phyloP scores from a whole-genome alignment of 768 basidiomycete species.

The Pholiota microspora region DNA sequence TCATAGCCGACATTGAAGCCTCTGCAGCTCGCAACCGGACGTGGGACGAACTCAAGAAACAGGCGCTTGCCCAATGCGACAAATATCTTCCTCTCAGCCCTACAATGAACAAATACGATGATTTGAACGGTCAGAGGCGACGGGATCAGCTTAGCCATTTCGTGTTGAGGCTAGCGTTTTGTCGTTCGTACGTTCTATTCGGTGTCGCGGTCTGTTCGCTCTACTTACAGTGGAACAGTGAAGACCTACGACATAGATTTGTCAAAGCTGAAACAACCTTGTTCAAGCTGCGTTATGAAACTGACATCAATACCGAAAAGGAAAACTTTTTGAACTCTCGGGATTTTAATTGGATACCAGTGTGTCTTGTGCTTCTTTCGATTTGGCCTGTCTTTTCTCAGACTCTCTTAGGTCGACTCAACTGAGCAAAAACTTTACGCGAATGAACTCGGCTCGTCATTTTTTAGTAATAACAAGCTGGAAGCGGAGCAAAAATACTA shows the following conservation, averaged over 20 bases:
- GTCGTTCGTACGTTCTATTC: constrained; percentile 75
- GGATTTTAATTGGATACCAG: constrained; percentile 65
- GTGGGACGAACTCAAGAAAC: constrained; percentile 71
- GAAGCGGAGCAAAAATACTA: constrained; percentile 64
- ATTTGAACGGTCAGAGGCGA: constrained; percentile 62
- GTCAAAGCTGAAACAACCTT: constrained; percentile 85
- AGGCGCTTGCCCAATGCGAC: constrained; percentile 60
- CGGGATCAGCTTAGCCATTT: constrained; percentile 92
- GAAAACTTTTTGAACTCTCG: constrained; percentile 62
- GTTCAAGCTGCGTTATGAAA: constrained; percentile 81
- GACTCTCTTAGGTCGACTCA: constrained; percentile 45
- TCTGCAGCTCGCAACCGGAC: constrained; percentile 79
- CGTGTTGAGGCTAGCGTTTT: constrained; percentile 91
- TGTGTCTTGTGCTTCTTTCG: constrained; percentile 25
- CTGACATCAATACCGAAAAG: constrained; percentile 54
- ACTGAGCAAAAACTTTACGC: constrained; percentile 52
- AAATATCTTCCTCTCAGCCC: constrained; percentile 76
- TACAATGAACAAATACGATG: constrained; percentile 38
- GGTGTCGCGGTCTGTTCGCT: neutral
- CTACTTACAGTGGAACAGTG: constrained; percentile 43
- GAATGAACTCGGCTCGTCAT: constrained; percentile 48
- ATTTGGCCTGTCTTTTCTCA: neutral
- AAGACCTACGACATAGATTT: constrained; percentile 86
- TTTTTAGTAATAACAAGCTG: constrained; percentile 35
- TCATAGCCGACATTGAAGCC: constrained; percentile 90